phyloP scores from a whole-genome alignment of 306 rosid genomes.

The Vicia villosa region DNA sequence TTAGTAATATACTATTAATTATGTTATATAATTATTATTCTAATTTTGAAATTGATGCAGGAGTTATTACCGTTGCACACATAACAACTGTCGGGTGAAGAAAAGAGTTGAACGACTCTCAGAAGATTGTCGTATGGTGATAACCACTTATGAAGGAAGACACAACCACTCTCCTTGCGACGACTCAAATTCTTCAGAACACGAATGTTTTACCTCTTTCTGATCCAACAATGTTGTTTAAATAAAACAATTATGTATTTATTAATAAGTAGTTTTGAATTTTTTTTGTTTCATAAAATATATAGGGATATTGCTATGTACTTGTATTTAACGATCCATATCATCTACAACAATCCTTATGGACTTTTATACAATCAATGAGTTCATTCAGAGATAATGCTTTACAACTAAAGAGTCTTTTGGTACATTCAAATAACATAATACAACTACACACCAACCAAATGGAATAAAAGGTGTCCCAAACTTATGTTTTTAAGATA shows the following conservation, averaged over 20 bases:
- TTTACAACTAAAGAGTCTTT: too few relatives aligned
- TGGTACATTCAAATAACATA: too few relatives aligned
- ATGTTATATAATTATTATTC: background rate
- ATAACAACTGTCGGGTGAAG: constrained; percentile 90
- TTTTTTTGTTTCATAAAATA: constrained; percentile 1
- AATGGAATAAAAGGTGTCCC: too few relatives aligned
- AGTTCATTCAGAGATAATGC: too few relatives aligned
- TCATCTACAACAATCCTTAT: too few relatives aligned
- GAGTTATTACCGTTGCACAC: constrained; percentile 95
- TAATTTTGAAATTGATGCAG: constrained; percentile 45
- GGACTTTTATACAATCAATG: too few relatives aligned
- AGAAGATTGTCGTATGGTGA: constrained; percentile 98
- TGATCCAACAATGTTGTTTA: constrained; percentile 31
- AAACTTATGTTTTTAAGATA: too few relatives aligned
- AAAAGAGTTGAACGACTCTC: constrained; percentile 94
- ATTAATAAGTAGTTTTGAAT: constrained; percentile 21
- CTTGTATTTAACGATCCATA: background rate
- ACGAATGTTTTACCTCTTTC: constrained; percentile 84
- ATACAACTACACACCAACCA: too few relatives aligned
- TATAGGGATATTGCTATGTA: constrained; percentile 6
- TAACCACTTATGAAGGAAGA: constrained; percentile 98
- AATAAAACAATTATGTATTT: constrained; percentile 2
- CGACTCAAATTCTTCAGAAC: constrained; percentile 86
- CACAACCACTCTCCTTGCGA: constrained; percentile 96
- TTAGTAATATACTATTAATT: background rate